Percentiles rank a stretch among this genome's conserved stretches.
phyloP scores from a whole-genome alignment of 441 rosid species.

The Euphorbia schlechtendalii region DNA sequence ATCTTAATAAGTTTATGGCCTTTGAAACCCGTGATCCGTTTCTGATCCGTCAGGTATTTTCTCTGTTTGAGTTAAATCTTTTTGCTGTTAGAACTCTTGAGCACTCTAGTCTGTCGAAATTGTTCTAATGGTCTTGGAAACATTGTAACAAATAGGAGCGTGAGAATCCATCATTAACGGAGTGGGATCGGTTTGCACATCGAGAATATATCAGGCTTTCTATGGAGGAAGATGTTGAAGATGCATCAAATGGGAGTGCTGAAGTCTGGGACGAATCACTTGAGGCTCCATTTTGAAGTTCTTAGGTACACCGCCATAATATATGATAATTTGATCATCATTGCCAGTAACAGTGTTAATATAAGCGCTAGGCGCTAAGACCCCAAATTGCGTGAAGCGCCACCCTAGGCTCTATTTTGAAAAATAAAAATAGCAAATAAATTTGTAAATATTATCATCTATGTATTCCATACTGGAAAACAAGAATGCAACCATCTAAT shows the following conservation, averaged over 20 bases:
- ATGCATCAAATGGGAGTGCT: slow-evolving; percentile 93
- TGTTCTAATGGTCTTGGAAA: slow-evolving; percentile 17
- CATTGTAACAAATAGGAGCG: slow-evolving; percentile 61
- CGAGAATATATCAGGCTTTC: slow-evolving; percentile 94
- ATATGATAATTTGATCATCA: too few species aligned
- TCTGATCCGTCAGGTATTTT: slow-evolving; percentile 85
- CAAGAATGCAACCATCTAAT: too few species aligned
- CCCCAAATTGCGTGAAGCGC: too few species aligned
- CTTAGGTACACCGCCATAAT: slow-evolving; percentile 23
- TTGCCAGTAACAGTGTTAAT: too few species aligned
- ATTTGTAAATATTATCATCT: too few species aligned
- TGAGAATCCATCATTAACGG: slow-evolving; percentile 93
- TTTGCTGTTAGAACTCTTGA: slow-evolving; percentile 1
- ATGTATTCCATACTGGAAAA: too few species aligned
- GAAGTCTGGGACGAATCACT: slow-evolving; percentile 98
- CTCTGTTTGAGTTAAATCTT: neutral
- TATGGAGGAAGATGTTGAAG: slow-evolving; percentile 98
- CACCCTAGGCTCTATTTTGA: too few species aligned
- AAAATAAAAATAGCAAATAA: too few species aligned
- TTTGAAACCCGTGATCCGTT: slow-evolving; percentile 95
- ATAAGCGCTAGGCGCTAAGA: too few species aligned
- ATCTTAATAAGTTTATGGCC: slow-evolving; percentile 84
- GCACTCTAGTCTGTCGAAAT: neutral
- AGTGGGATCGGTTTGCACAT: slow-evolving; percentile 99
- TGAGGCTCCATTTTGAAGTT: slow-evolving; percentile 78